Percentiles rank a stretch among this genome's conserved stretches.
These are phyloP conservation scores for Capsella rubella DNA, from an alignment of 441 rosid species.

Conservation along the genomic window DNA sequence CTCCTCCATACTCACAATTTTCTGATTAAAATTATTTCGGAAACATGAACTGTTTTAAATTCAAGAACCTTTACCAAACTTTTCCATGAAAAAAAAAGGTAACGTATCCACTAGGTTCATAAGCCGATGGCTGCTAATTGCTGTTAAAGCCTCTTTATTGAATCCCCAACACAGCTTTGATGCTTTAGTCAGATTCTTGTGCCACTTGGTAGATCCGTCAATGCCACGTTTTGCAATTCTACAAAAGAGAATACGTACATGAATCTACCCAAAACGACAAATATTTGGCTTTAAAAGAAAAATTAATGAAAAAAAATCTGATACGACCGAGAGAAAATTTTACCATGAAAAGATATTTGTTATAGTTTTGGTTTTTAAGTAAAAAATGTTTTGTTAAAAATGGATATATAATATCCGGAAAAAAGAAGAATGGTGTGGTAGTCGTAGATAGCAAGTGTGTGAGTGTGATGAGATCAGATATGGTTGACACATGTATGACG, in stretches of 20 bases:
- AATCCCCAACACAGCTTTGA: not conserved
- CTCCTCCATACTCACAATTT: too few relatives aligned
- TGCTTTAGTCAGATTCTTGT: conserved; percentile 17
- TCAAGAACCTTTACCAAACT: not conserved
- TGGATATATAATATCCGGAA: not conserved
- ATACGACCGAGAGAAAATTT: too few relatives aligned
- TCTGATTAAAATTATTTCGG: too few relatives aligned
- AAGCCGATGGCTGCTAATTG: not conserved
- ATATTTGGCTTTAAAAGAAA: too few relatives aligned
- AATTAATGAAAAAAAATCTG: too few relatives aligned
- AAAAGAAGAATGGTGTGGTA: conserved; percentile 23
- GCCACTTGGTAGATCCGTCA: conserved; percentile 24
- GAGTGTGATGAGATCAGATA: conserved; percentile 19
- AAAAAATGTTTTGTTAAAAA: not conserved
- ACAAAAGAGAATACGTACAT: not conserved
- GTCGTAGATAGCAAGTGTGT: conserved; percentile 7
- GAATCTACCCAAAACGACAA: not conserved
- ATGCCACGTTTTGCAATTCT: conserved; percentile 5
- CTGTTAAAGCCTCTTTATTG: not conserved
- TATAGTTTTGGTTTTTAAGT: not conserved
- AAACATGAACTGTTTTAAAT: not conserved
- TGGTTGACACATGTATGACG: conserved; percentile 41
- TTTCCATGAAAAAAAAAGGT: not conserved
- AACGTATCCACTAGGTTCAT: not conserved
- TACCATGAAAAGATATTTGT: not conserved